Evolutionary conservation across 768 basidiomycete species (phyloP).

Genomic region (Lenzites betulinus): DNA sequence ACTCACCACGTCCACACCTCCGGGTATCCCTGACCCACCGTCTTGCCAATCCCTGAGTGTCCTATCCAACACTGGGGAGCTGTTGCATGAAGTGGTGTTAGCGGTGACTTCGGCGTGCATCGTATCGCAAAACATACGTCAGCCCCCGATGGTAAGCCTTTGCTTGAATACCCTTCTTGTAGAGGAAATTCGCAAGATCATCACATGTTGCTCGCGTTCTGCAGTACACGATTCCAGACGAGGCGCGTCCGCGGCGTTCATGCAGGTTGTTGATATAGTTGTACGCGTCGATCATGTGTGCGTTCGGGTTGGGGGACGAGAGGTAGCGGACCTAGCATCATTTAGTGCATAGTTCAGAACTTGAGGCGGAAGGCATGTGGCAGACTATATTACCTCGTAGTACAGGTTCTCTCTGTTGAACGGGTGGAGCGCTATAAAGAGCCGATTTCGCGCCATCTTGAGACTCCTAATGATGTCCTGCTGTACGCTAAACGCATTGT

Average conservation of each 20-base stretch:
- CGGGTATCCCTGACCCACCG: conserved; percentile 48
- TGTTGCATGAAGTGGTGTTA: conserved; percentile 27
- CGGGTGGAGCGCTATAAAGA: conserved; percentile 70
- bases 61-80: conserved; percentile 50
- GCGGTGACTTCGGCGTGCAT: background rate
- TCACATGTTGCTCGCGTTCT: conserved; percentile 68
- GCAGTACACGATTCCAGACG: conserved; percentile 80
- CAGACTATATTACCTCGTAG: conserved; percentile 65
- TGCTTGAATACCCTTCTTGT: conserved; percentile 64
- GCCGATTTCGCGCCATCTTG: conserved; percentile 53
- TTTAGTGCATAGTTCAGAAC: no score
- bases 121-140: conserved; percentile 36
- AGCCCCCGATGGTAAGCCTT: conserved; percentile 78
- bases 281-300: conserved; percentile 64
- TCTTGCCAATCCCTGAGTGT: conserved; percentile 60
- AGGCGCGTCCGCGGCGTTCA: conserved; percentile 55
- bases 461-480: conserved; percentile 70
- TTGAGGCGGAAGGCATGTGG: no score
- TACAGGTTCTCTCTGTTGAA: conserved; percentile 81
- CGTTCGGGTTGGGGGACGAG: conserved; percentile 48
- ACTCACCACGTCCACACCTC: conserved; percentile 65
- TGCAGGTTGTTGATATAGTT: conserved; percentile 69
- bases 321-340: conserved; percentile 60
- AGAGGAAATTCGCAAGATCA: conserved; percentile 62
- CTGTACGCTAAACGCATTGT: conserved; percentile 57